Evolutionary conservation across 805 yeast species (phyloP), one percentile per base, ranked within the genome.

Genomic region (Clavispora phyllophila): DNA sequence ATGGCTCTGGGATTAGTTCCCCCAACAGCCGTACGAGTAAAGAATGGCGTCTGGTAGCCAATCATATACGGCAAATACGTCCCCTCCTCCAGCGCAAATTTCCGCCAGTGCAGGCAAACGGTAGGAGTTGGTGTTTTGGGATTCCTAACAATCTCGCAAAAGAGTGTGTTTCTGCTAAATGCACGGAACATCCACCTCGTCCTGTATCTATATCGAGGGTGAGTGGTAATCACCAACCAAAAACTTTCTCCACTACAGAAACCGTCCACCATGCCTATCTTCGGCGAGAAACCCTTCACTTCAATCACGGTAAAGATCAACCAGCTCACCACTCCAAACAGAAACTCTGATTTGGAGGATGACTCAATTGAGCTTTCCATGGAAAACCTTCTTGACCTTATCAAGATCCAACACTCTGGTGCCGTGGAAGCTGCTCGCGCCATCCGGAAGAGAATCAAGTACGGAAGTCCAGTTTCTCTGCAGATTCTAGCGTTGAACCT

Each of bases 401-500:
- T 70, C 45, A 57, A 61, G 41, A 54, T 66, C 25, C 75, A 68
- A 49, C 59, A 60, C 5, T 37, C 56, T 18, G 75, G 75, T 1
- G 62, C 73, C 0, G 62, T 71, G 26, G 99, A 93, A 60, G 91
- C 95, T 2, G 97, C 97, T 0, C 72, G 98, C 34, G 95, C 96
- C 1, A 66, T 93, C 18, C 75, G 99, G 39, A 93, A 93, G 70
- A 81, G 82, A 55, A 66, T 93, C 57, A 93, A 95, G 65, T 85
- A 91, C 57, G 98, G 97, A n/a, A 59, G 57, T 17, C 56, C 72
- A 2, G 58, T 63, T 4, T 63, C 67, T 15, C 84, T 83, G 50
- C 95, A 87, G 59, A 53, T 75, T 41, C 76, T 86, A 36, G 85
- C 95, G 0, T 61, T 89, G 47, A 54, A 53, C 40, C 49, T 69